Evolutionary conservation across 768 basidiomycete species (phyloP).

Genomic region (Rhodosporidiobolus sp.): DNA sequence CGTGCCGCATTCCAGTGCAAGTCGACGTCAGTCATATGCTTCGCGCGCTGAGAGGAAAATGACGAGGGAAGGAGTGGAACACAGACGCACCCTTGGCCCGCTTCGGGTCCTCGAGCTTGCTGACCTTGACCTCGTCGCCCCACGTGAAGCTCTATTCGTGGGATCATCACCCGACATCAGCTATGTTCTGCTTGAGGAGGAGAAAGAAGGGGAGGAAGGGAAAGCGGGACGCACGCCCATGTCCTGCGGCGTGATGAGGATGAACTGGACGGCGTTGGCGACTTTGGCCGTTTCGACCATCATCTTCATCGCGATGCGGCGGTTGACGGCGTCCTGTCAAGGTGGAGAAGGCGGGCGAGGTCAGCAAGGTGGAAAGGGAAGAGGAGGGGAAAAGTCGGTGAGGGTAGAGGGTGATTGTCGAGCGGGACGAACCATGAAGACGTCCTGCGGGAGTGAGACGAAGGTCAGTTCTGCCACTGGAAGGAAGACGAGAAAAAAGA

Average conservation of each 20-base stretch:
- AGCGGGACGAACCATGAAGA: constrained; percentile 59
- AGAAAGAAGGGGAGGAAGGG: not conserved
- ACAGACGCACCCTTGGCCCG: constrained; percentile 9
- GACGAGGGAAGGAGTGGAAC: not conserved
- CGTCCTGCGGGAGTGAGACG: constrained; percentile 56
- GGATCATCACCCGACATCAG: not conserved
- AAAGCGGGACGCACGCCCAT: constrained; percentile 58
- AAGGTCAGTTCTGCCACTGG: not conserved
- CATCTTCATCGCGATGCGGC: constrained; percentile 91
- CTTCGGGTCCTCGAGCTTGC: constrained; percentile 58
- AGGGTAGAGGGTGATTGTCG: too few relatives aligned
- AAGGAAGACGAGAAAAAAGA: not conserved
- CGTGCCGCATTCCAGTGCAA: too few relatives aligned
- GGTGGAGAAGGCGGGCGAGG: too few relatives aligned
- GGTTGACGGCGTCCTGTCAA: constrained; percentile 51
- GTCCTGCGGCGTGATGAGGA: constrained; percentile 84
- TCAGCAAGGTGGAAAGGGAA: too few relatives aligned
- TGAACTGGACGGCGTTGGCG: constrained; percentile 84
- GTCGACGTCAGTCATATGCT: too few relatives aligned
- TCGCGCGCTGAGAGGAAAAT: not conserved
- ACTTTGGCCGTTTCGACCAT: constrained; percentile 89
- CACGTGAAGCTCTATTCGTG: constrained; percentile 21
- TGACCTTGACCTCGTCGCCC: constrained; percentile 68
- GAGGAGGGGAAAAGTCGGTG: not conserved
- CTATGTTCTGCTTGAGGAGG: not conserved